A percentile compares a stretch with the other conserved stretches of the same genome.
These are phyloP conservation scores for Mortierella sp. DNA, from an alignment of 371 early-diverging fungal genomes.

Conservation along the genomic window DNA sequence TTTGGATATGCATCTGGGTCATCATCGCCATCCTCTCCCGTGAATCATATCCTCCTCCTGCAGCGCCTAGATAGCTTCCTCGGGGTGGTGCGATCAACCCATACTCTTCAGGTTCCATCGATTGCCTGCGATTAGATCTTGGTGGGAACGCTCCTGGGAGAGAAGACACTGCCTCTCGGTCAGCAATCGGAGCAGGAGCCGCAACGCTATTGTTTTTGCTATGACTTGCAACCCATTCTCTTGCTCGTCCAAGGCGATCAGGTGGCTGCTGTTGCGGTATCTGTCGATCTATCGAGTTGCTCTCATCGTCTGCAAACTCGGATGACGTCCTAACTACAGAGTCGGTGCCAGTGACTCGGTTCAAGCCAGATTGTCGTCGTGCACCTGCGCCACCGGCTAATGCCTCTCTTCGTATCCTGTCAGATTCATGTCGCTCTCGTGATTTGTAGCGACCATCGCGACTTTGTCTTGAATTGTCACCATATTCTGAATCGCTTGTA, in stretches of 20 bases:
- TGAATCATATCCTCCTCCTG: conserved; percentile 27
- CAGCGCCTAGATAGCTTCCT: conserved; percentile 16
- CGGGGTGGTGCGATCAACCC: conserved; percentile 22
- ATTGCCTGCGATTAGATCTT: conserved; percentile 17
- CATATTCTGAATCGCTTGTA: conserved; percentile 21
- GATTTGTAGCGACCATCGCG: conserved; percentile 12
- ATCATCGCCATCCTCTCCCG: conserved; percentile 33
- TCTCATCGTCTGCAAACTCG: conserved; percentile 34
- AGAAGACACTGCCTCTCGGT: conserved; percentile 22
- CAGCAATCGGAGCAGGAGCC: conserved; percentile 14
- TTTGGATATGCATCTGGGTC: conserved; percentile 32
- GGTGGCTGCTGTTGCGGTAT: conserved; percentile 5
- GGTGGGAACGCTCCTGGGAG: conserved; percentile 23
- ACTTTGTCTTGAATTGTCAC: conserved; percentile 7
- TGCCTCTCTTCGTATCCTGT: conserved; percentile 22
- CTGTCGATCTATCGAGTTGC: background rate
- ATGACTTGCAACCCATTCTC: conserved; percentile 50
- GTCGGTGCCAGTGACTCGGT: conserved; percentile 16
- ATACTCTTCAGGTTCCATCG: conserved; percentile 38
- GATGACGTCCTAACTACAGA: conserved; percentile 16
- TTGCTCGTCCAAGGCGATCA: conserved; percentile 45
- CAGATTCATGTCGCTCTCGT: conserved; percentile 27
- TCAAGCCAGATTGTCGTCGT: conserved; percentile 31
- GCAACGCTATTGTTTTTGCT: conserved; percentile 34
- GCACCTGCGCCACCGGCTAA: conserved; percentile 6